phyloP scores from a whole-genome alignment of 1,139 yeast species.

The Saccharomyces hybrid region DNA sequence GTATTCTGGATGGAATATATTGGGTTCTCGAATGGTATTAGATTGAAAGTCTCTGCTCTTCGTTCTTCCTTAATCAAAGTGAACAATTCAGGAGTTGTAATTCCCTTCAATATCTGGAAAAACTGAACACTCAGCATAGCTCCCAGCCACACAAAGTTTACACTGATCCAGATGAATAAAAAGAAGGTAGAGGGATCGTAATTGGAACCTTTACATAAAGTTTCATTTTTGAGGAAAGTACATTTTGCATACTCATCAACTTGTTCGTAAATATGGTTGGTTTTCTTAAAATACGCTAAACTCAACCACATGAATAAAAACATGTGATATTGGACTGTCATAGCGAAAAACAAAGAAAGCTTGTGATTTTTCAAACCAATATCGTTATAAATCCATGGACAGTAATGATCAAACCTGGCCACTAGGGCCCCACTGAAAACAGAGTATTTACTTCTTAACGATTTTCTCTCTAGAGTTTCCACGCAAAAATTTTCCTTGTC shows the following conservation, averaged over 20 bases:
- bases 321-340: conserved; percentile 48
- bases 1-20: not conserved
- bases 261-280: conserved; percentile 17
- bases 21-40: not conserved
- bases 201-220: conserved; percentile 50
- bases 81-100: conserved; percentile 64
- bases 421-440: conserved; percentile 48
- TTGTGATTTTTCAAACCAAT: conserved; percentile 85
- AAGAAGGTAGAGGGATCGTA: conserved; percentile 48
- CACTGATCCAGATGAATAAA: conserved; percentile 46
- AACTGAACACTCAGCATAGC: conserved; percentile 59
- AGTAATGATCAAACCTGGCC: conserved; percentile 82
- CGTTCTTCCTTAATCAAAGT: conserved; percentile 24
- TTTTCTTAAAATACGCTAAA: conserved; percentile 40
- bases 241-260: conserved; percentile 21
- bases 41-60: conserved; percentile 2
- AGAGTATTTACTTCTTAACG: conserved; percentile 74
- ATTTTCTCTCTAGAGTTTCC: conserved; percentile 63
- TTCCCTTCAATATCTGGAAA: conserved; percentile 64
- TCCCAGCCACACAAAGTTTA: conserved; percentile 63
- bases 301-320: conserved; percentile 39
- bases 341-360: conserved; percentile 57
- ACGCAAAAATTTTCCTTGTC: conserved; percentile 74
- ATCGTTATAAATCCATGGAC: conserved; percentile 91
- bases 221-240: conserved; percentile 44